Evolutionary conservation across 805 yeast species (phyloP), one percentile per base, ranked within the genome.

Genomic region (Teunomyces cretensis): DNA sequence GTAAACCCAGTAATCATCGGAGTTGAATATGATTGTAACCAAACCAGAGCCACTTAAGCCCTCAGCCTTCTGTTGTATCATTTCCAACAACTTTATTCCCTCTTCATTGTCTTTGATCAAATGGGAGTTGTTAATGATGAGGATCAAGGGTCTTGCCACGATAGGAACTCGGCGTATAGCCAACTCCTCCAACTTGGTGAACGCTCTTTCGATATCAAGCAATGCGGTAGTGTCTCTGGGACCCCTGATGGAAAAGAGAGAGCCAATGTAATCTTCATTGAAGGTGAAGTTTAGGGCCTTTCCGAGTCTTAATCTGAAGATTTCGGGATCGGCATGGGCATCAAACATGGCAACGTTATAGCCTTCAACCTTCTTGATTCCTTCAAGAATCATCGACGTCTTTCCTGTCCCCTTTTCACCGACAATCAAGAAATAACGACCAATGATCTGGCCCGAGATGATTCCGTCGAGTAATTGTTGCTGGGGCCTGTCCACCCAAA

Each of bases 401-500:
- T 87, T 87, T 2, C 96, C 96, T 0, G 94, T 87, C 1, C 96
- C 96, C 59, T 88, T 87, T 60, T 87, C 96, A 26, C 96, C 96
- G 33, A 88, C 77, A 9, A 88, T 58, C 39, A 88, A 65, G 56
- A 80, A 84, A 64, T 87, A 88, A 13, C 92, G 62, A 0, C 96
- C 95, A 5, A 64, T 64, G 1, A 78, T 66, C n/a, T 74, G 63
- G 1, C 96, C 96, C 7, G 75, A 59, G 2, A 88, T 73, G 24
- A 87, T 80, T 30, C 78, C 80, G 62, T 88, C 88, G 27, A 87
- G 59, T 7, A 81, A 57, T 19, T 68, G 55, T 54, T 87, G 95
- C 53, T 87, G 86, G 1, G 81, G 81, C 32, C 96, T 70, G 40
- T 76, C 79, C 1, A 86, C 86, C 92, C 94, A 85, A 41, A 45